Evolutionary conservation across 495 filamentous ascomycete species (phyloP), one percentile per base, ranked within the genome.

Genomic region (Xylaria acuta): DNA sequence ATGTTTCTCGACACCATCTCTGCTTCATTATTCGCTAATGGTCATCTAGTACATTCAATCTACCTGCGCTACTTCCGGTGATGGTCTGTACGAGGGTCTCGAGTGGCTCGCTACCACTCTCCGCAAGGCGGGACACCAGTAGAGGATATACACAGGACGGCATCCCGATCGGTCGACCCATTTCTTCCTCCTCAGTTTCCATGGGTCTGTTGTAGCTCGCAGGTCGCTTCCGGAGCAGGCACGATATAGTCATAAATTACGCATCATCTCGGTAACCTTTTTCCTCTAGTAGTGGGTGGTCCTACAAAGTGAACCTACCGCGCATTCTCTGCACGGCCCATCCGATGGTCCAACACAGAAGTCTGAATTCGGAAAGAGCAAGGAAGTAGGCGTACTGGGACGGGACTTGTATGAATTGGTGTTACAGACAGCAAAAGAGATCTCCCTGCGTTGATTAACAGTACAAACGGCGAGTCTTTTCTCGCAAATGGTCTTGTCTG

Each of bases 1-100:
- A 93, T 84, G 95, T 89, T 58, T 67, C 38, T 36, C 60, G 11
- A n/a, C 27, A 54, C 18, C 53, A 51, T 30, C 32, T 65, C 64
- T 53, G 38, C 49, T 27, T 43, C 41, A 34, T 72, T 45, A 30
- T 76, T 38, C 74, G 81, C 77, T 82, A 71, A 25, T 60, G 11
- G 60, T 25, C 30, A 22, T 67, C 34, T 80, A 99, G 96, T 99
- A 95, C 85, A 99, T 99, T 83, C 96, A 99, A 94, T 97, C 97
- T 62, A 98, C 96, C 80, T 98, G 97, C 86, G 96, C 96, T 83
- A 99, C 96, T 75, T 97, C 95, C 65, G 96, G 96, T 87, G 96
- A 99, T 82, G 96, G 96, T 93, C 92, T 99, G 75, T 99, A 98
- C 83, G 96, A 99, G 86, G 96, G 96, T 91, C 92, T 99, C 77